These are phyloP conservation scores for Karstenula rhodostoma DNA, from an alignment of 2,329 filamentous ascomycete genomes.

Conservation along the genomic window DNA sequence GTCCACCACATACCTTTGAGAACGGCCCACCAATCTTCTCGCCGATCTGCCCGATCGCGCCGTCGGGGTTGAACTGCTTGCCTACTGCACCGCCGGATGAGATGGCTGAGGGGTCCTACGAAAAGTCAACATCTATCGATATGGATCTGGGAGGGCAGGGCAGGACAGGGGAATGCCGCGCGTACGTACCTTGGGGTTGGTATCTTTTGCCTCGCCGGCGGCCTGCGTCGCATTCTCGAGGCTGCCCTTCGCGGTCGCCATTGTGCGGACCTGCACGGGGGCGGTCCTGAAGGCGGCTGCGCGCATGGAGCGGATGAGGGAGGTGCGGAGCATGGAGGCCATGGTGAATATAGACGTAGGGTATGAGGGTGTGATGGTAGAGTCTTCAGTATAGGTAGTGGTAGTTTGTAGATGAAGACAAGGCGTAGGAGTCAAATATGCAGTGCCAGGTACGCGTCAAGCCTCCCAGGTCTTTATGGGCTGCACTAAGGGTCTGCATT, in stretches of 20 bases:
- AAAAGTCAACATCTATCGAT: too few species aligned
- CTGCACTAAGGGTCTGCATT: not conserved
- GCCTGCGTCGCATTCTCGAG: conserved; percentile 8
- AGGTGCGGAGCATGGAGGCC: conserved; percentile 13
- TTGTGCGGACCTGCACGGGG: not conserved
- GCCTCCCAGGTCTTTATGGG: conserved; percentile 2
- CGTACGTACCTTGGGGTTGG: conserved; percentile 10
- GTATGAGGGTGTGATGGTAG: too few species aligned
- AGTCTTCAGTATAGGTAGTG: not conserved
- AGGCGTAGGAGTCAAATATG: not conserved
- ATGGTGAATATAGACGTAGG: too few species aligned
- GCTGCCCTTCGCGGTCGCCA: not conserved
- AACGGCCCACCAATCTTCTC: conserved; percentile 54
- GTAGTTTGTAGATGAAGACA: not conserved
- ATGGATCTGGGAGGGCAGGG: not conserved
- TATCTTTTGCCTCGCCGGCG: conserved; percentile 10
- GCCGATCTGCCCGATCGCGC: conserved; percentile 58
- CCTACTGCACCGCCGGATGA: conserved; percentile 59
- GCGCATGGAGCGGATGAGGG: not conserved
- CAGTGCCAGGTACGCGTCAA: conserved; percentile 1
- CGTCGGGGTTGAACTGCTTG: conserved; percentile 59
- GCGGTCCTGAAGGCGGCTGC: not conserved
- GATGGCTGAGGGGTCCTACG: conserved; percentile 44
- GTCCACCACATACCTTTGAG: conserved; percentile 34
- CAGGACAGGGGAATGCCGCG: not conserved